Base-by-base conservation (phyloP, 768 basidiomycete species). In the Goffeauzyma gilvescens region DNA sequence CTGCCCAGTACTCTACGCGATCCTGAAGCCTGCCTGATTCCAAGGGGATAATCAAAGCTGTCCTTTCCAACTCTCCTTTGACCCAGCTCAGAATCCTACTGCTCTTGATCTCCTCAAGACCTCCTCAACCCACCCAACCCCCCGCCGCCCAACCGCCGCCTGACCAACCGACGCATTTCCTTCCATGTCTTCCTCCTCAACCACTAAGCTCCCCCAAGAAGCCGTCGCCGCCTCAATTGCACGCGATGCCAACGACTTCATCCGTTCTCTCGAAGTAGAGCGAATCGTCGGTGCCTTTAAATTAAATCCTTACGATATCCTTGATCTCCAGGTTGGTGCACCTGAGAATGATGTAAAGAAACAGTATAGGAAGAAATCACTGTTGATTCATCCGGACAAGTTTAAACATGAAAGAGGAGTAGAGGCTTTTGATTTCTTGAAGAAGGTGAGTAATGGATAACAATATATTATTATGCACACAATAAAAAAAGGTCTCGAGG, bases 311-410 rank as follows among this genome's bases (percentile, higher is more conserved):
- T 98, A 95, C 65, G 90, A 96, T 60, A 78, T 89, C 44, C 68
- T 98, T 51, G 79, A 84, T 67, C 69, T 98, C 68, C 39, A 77
- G 71, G 50, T 55, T 3, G 41, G 52, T 10, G 63, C 59, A 10
- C 55, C 79, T 7, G 70, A 75, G 20, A 78, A 83, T 42, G 89
- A 81, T 23, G 74, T 96, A 58, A 93, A 93, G 71, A 82, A 75
- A 67, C 79, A 76, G 63, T 69, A 66, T 45, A 55, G 68, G 35
- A 66, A 64, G 49, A 67, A 64, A 45, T 66, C 65, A 2, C 53
- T 69, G 32, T 49, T 93, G 65, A 95, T 98, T 57, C 93, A 98
- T 71, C 93, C 93, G 49, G 93, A 98, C 70, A 98, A 96, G 72
- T 80, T 81, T 55, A 69, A 81, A 60, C 84, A 93, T 66, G 55